phyloP scores from a whole-genome alignment of 2,329 filamentous ascomycete genomes.

The Emydomyces testavorans region DNA sequence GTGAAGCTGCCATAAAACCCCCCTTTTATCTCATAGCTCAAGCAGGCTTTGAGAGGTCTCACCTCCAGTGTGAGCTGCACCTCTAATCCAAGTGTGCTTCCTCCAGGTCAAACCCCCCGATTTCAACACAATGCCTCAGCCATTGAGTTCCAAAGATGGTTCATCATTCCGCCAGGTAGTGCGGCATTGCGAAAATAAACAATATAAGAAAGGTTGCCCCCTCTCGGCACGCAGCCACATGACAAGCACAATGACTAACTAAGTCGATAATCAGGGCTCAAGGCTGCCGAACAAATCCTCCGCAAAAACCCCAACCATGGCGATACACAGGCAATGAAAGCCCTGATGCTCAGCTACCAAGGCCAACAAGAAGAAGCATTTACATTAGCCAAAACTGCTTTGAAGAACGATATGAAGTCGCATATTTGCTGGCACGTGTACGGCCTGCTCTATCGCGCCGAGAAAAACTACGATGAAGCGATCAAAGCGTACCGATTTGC shows the following conservation, averaged over 20 bases:
- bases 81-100: not conserved
- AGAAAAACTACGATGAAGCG: conserved; percentile 97
- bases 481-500: conserved; percentile 99
- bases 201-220: conserved; percentile 73
- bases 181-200: conserved; percentile 93
- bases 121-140: conserved; percentile 34
- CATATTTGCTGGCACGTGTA: conserved; percentile 99
- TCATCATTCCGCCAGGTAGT: conserved; percentile 91
- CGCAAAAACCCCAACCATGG: conserved; percentile 92
- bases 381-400: conserved; percentile 75
- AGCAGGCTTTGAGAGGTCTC: not conserved
- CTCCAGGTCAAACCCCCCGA: not conserved
- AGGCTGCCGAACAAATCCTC: conserved; percentile 91
- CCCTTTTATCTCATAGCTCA: not conserved
- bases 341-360: conserved; percentile 84
- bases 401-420: conserved; percentile 96
- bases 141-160: conserved; percentile 65
- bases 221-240: not conserved
- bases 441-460: conserved; percentile 78
- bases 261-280: conserved; percentile 52
- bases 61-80: not conserved
- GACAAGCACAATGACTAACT: conserved; percentile 19
- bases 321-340: conserved; percentile 98
- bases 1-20: not conserved
- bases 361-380: conserved; percentile 93